These are phyloP conservation scores for Taiozyma onychis DNA, from an alignment of 1,139 yeast genomes.

Conservation along the genomic window DNA sequence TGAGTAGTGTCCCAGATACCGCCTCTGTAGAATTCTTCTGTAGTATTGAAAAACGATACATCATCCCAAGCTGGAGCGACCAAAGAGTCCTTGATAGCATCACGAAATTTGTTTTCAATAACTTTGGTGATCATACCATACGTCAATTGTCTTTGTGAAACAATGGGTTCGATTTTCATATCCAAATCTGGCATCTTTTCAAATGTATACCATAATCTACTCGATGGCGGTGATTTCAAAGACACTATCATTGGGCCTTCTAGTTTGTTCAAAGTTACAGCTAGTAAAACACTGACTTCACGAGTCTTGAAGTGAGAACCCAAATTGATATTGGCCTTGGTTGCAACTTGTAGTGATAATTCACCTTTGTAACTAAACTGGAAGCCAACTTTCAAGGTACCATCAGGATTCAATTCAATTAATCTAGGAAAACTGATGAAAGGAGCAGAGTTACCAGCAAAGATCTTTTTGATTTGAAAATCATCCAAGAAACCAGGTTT, in stretches of 20 bases:
- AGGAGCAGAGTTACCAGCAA: constrained; percentile 79
- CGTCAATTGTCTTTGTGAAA: constrained; percentile 75
- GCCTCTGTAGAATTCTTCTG: constrained; percentile 70
- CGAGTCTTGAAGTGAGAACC: constrained; percentile 73
- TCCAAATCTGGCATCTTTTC: constrained; percentile 72
- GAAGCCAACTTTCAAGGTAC: constrained; percentile 58
- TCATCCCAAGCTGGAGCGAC: constrained; percentile 92
- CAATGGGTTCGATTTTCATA: constrained; percentile 78
- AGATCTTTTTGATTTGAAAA: constrained; percentile 65
- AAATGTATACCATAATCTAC: constrained; percentile 86
- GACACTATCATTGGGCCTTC: constrained; percentile 69
- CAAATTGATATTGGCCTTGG: constrained; percentile 68
- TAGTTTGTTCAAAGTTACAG: constrained; percentile 61
- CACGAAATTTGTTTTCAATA: constrained; percentile 73
- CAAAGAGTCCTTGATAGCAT: constrained; percentile 70
- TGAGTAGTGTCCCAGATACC: constrained; percentile 76
- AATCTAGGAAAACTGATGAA: constrained; percentile 69
- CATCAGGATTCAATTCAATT: constrained; percentile 72
- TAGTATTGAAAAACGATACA: constrained; percentile 61
- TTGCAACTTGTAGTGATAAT: constrained; percentile 67
- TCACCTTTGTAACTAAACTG: constrained; percentile 69
- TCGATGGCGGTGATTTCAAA: constrained; percentile 86
- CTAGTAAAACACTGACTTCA: constrained; percentile 70
- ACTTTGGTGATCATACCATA: constrained; percentile 74
- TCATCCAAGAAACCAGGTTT: constrained; percentile 86